Evolutionary conservation across 257 asterid species (phyloP).

Genomic region (Nicotiana undulata): DNA sequence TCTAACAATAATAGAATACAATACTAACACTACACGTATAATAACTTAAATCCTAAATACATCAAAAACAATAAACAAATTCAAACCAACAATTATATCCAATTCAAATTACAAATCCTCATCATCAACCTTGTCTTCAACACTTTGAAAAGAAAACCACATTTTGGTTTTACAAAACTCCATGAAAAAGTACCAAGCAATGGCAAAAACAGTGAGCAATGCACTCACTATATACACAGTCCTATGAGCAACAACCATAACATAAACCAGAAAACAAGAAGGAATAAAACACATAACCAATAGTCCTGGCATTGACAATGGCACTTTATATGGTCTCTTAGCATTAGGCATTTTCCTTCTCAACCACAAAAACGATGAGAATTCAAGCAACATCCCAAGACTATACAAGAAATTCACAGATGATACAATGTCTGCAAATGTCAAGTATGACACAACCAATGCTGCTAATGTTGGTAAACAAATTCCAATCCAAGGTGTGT

Average conservation of each 20-base stretch:
- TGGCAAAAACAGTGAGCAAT: slow-evolving; percentile 39
- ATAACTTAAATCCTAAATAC: too few species aligned
- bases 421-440: slow-evolving; percentile 30
- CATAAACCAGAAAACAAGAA: slow-evolving; percentile 37
- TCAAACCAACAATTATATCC: too few species aligned
- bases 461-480: slow-evolving; percentile 34
- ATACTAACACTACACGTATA: too few species aligned
- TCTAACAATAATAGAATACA: too few species aligned
- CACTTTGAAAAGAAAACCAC: slow-evolving; percentile 20
- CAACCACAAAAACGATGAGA: slow-evolving; percentile 45
- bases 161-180: slow-evolving; percentile 29
- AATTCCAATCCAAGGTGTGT: slow-evolving; percentile 67
- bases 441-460: slow-evolving; percentile 33
- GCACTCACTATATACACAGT: slow-evolving; percentile 45
- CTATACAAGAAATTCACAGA: slow-evolving; percentile 61
- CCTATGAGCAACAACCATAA: slow-evolving; percentile 50
- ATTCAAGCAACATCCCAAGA: slow-evolving; percentile 65
- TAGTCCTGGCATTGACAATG: slow-evolving; percentile 34
- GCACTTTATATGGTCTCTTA: slow-evolving; percentile 47
- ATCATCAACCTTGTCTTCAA: background rate
- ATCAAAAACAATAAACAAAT: too few species aligned
- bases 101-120: background rate
- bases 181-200: slow-evolving; percentile 52
- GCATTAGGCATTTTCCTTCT: slow-evolving; percentile 27
- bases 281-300: slow-evolving; percentile 53